phyloP scores from a whole-genome alignment of 2,329 filamentous ascomycete species.

The Lasiodiplodia theobromae region DNA sequence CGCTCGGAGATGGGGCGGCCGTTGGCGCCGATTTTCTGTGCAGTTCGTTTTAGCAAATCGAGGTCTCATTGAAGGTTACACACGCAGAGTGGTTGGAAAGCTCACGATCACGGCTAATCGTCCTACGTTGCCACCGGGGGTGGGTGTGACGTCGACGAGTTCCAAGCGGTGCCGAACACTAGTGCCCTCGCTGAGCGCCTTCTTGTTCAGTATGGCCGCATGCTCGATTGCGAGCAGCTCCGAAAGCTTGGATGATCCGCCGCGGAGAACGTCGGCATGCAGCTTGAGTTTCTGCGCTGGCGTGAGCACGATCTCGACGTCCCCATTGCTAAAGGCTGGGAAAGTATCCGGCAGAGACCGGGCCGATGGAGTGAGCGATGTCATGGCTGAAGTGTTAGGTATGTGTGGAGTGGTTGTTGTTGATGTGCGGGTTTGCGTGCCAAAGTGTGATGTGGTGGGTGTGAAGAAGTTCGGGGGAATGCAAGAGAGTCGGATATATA shows the following conservation, averaged over 20 bases:
- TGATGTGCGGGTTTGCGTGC: not conserved
- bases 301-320: constrained; percentile 38
- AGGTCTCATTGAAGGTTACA: not conserved
- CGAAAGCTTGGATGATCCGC: constrained; percentile 39
- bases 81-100: not conserved
- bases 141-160: constrained; percentile 34
- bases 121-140: not conserved
- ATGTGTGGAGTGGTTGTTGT: not conserved
- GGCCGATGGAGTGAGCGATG: not conserved
- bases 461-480: not conserved
- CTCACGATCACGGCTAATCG: constrained; percentile 1
- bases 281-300: constrained; percentile 42
- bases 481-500: not conserved
- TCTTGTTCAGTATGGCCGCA: constrained; percentile 39
- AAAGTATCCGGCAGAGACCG: not conserved
- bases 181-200: constrained; percentile 37
- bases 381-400: not conserved
- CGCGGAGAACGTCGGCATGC: constrained; percentile 45
- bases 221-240: constrained; percentile 41
- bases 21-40: constrained; percentile 46
- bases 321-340: constrained; percentile 10
- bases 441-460: too few species aligned
- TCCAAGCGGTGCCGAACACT: constrained; percentile 45
- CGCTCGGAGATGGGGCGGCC: constrained; percentile 39
- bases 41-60: not conserved